phyloP scores from a whole-genome alignment of 805 yeast species.

The Kregervanrija delftensis region DNA sequence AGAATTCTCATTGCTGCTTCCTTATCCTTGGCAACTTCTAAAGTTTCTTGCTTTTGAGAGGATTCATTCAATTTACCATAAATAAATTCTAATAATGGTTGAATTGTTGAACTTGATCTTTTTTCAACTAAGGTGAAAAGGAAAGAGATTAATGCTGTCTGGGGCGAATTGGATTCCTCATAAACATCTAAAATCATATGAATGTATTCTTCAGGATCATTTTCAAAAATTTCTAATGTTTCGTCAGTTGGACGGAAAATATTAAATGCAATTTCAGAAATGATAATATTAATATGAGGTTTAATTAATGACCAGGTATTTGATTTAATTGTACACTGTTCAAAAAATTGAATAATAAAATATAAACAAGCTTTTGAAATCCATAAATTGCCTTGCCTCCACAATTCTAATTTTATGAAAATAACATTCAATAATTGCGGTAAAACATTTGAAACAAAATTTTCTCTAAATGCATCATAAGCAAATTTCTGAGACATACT shows the following conservation, averaged over 20 bases:
- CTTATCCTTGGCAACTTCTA: constrained; percentile 54
- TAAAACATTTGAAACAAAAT: constrained; percentile 51
- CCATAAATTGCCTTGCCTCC: constrained; percentile 69
- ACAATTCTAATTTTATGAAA: constrained; percentile 59
- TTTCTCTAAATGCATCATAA: constrained; percentile 52
- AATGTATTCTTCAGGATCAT: constrained; percentile 88
- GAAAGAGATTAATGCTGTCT: constrained; percentile 70
- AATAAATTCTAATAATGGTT: constrained; percentile 55
- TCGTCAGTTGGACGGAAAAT: constrained; percentile 67
- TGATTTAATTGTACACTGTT: constrained; percentile 51
- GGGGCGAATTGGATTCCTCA: constrained; percentile 60
- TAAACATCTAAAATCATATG: constrained; percentile 64
- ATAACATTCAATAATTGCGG: constrained; percentile 67
- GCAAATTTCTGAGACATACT: constrained; percentile 38
- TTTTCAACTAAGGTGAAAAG: constrained; percentile 66
- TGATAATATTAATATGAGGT: constrained; percentile 58
- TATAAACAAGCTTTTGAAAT: constrained; percentile 57
- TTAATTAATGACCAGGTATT: constrained; percentile 63
- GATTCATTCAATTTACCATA: constrained; percentile 40
- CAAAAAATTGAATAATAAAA: constrained; percentile 58
- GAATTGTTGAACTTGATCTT: constrained; percentile 53
- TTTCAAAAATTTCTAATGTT: constrained; percentile 70
- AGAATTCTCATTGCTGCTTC: constrained; percentile 79
- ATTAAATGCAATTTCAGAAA: constrained; percentile 75
- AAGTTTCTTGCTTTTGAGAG: constrained; percentile 28